Evolutionary conservation across 805 yeast species (phyloP).

Genomic region (Metschnikowia borealis): DNA sequence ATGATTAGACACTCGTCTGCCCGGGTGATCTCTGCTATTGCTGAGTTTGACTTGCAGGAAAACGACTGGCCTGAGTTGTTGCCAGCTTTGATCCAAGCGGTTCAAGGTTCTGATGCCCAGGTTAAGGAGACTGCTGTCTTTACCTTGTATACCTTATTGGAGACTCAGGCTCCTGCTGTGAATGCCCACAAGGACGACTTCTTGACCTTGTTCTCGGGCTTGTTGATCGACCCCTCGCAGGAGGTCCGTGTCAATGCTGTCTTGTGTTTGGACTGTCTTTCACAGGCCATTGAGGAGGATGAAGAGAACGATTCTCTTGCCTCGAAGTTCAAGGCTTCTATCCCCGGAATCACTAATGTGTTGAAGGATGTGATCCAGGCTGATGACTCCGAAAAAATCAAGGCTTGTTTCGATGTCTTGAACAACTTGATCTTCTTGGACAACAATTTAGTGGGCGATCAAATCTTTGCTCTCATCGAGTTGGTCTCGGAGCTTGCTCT

Average conservation of each 20-base stretch:
- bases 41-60: conserved; percentile 62
- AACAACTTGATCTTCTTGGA: conserved; percentile 76
- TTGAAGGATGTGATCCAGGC: conserved; percentile 67
- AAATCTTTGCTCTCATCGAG: conserved; percentile 62
- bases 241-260: conserved; percentile 82
- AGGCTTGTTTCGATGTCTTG: conserved; percentile 77
- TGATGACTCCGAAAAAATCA: conserved; percentile 69
- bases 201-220: conserved; percentile 62
- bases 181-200: conserved; percentile 59
- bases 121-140: conserved; percentile 81
- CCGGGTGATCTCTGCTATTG: conserved; percentile 84
- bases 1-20: conserved; percentile 85
- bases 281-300: conserved; percentile 62
- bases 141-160: conserved; percentile 73
- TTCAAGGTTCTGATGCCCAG: conserved; percentile 41
- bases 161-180: conserved; percentile 59
- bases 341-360: conserved; percentile 80
- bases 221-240: conserved; percentile 62
- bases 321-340: conserved; percentile 55
- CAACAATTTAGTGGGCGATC: conserved; percentile 72
- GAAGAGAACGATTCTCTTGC: conserved; percentile 42
- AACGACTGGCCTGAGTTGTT: conserved; percentile 73
- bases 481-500: conserved; percentile 73
- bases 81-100: conserved; percentile 64
- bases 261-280: conserved; percentile 69